Evolutionary conservation across 2,329 filamentous ascomycete genomes (phyloP), one percentile per base, ranked within the genome.

Genomic region (Chaetothyriales sp.): DNA sequence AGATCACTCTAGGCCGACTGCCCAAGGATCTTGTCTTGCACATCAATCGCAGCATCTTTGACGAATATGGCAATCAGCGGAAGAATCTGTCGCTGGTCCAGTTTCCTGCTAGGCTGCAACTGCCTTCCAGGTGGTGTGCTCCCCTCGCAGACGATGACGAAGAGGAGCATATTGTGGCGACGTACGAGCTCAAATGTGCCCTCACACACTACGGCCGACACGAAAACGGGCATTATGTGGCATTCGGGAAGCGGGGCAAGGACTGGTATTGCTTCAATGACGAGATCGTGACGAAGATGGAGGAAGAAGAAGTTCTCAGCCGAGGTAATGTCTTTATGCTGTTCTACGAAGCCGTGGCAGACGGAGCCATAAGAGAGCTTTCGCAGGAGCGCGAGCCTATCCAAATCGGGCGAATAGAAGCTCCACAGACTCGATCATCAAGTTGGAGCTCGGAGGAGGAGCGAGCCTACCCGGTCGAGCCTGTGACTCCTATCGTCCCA

Each of bases 221-320:
- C 65, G 89, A 95, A 56, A 95, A 94, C 61, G 92, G 92, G 0
- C 92, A 98, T 69, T 97, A 98, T 61, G 82, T 95, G 43, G 94
- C 88, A 65, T 95, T 92, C 66, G 78, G 87, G 49, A 86, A 84
- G 52, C 55, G 58, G 54, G 55, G 49, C 45, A 59, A 61, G 51
- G 51, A 58, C 37, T 97, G 92, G 92, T 98, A 88, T 83, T 77
- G 86, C 15, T 74, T 97, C 25, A 97, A 90, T 65, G 90, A 97
- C 62, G 86, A 95, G 54, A 82, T 85, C 56, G 89, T 97, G 6
- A 79, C 75, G 55, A 75, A 78, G 57, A 84, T 89, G 20, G 78
- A 78, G 18, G 86, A 95, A 64, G 76, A 82, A 9, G 76, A 77
- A 25, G 86, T 94, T 0, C 70, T 92, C 48, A 76, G 74, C 1